Percentiles rank a stretch among this genome's conserved stretches.
Evolutionary conservation across 495 filamentous ascomycete species (phyloP).

Genomic region (Neohortaea acidophila): DNA sequence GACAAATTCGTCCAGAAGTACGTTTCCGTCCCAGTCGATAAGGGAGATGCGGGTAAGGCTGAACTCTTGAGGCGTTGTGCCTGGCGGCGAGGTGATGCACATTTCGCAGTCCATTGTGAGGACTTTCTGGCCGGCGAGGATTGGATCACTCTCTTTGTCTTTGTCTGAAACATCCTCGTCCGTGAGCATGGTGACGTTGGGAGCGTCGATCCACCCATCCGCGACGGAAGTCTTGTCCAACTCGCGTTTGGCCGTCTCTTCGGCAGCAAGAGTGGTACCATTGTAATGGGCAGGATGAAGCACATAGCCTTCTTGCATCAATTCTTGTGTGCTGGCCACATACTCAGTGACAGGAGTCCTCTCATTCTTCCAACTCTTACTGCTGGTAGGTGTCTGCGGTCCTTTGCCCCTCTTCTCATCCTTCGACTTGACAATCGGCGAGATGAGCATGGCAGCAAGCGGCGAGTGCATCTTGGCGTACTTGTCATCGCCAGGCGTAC

Average conservation of each 20-base stretch:
- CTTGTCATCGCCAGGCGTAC: conserved; percentile 69
- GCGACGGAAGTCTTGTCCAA: conserved; percentile 31
- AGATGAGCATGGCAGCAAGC: conserved; percentile 59
- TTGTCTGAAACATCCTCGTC: conserved; percentile 50
- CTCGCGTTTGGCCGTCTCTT: conserved; percentile 34
- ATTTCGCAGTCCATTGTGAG: conserved; percentile 90
- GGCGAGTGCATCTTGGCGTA: conserved; percentile 69
- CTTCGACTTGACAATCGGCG: conserved; percentile 40
- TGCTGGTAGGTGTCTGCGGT: conserved; percentile 38
- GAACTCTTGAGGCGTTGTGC: conserved; percentile 30
- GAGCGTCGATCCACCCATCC: conserved; percentile 72
- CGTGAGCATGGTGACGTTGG: conserved; percentile 42
- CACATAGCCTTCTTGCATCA: conserved; percentile 67
- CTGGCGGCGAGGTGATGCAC: conserved; percentile 62
- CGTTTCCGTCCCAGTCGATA: conserved; percentile 67
- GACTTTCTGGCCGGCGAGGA: conserved; percentile 70
- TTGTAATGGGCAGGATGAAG: conserved; percentile 56
- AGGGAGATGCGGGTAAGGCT: conserved; percentile 81
- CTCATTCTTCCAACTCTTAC: conserved; percentile 46
- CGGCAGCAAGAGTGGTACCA: conserved; percentile 30
- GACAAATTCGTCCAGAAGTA: conserved; percentile 76
- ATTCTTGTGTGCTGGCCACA: conserved; percentile 50
- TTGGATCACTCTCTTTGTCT: conserved; percentile 61
- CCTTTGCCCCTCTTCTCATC: conserved; percentile 36
- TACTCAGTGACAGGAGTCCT: conserved; percentile 67